These are phyloP conservation scores for Pichia ethanolica DNA, from an alignment of 805 yeast genomes.

Conservation along the genomic window DNA sequence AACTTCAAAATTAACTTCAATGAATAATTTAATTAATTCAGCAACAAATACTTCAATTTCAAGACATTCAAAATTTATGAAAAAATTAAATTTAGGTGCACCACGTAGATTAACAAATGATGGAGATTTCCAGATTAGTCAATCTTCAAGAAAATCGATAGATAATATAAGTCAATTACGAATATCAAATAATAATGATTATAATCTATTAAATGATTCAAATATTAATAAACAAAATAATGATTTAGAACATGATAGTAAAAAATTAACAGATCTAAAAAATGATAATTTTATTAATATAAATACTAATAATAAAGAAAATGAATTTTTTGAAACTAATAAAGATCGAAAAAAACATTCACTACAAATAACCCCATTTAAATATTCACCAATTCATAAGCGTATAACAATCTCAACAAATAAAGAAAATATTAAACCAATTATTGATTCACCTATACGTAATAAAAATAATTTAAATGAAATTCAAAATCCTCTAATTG, in stretches of 20 bases:
- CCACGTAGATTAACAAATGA: conserved; percentile 37
- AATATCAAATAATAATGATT: background rate
- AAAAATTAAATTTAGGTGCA: conserved; percentile 40
- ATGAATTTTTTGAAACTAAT: background rate
- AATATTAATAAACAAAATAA: no score
- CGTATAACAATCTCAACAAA: conserved; percentile 1
- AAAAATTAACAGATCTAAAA: background rate
- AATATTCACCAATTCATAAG: conserved; percentile 20
- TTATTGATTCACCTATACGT: background rate
- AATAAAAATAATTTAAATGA: background rate
- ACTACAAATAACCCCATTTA: conserved; percentile 11
- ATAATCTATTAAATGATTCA: no score
- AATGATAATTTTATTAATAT: no score
- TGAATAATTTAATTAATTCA: conserved; percentile 1
- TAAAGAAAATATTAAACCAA: background rate
- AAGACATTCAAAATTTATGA: conserved; percentile 16
- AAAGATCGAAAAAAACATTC: background rate
- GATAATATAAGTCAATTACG: background rate
- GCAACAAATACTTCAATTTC: background rate
- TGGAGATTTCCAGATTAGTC: conserved; percentile 6
- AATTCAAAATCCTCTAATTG: background rate
- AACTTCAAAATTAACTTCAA: conserved; percentile 3
- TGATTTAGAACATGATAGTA: no score
- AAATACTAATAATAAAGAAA: background rate
- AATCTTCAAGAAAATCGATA: background rate